Evolutionary conservation across 768 basidiomycete genomes (phyloP), one percentile per base, ranked within the genome.

Genomic region (Clavulina sp.): DNA sequence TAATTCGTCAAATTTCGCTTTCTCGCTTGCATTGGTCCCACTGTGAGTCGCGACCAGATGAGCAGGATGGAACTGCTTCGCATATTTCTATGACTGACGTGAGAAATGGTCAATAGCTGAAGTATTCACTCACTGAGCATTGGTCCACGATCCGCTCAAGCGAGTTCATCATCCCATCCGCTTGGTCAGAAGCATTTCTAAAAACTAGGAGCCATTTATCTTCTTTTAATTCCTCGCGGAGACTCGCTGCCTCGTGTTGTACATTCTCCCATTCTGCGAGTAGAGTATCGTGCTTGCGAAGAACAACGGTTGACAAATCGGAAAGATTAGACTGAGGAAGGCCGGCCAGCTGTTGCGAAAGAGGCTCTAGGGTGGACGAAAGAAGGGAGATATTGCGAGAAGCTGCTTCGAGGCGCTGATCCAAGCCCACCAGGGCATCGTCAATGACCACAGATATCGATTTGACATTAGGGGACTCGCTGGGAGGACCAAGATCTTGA

Each of bases 141-240:
- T 84, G 78, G 60, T 79, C 80, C 41, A 93, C 79, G 5, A 85
- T 88, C 64, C 93, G 97, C 68, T 96, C 87, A 58, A 99, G 67
- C 60, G 85, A 86, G 28, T 77, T 77, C 88, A 97, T 93, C 93
- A 97, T 95, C 24, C 87, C 88, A 62, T 91, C 87, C 40, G 93
- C 92, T 64, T 96, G 92, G 60, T 91, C 83, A 40, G 87, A 80
- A 52, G 89, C 85, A 4, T 86, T 92, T 57, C 91, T 76, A 66
- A 96, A 96, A 21, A 96, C 86, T 7, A 83, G 84, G 59, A 97
- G 72, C 87, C 88, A 95, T 60, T 92, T 92, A 66, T 96, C 93
- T 65, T 96, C 93, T 66, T 86, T 91, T 57, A 97, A 70, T 65
- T 99, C 95, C 60, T 92, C 88, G 56, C 81, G 72, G 53, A 96